These are phyloP conservation scores for Candida cerambycidarum DNA, from an alignment of 805 yeast species.

Conservation along the genomic window DNA sequence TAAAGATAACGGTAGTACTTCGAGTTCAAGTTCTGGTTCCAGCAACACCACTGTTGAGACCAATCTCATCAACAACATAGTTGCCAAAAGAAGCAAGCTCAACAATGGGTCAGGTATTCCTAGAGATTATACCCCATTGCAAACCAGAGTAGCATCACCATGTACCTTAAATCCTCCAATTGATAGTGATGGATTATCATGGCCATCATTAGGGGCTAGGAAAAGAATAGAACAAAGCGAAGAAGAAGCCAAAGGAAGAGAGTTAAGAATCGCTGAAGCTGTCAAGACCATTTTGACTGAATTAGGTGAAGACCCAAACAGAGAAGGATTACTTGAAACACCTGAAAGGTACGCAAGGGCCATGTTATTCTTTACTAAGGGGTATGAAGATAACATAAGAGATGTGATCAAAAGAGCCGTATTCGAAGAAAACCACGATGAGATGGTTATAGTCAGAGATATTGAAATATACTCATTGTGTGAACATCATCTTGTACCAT, in stretches of 20 bases:
- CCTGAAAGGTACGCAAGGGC: conserved; percentile 97
- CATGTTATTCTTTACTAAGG: conserved; percentile 92
- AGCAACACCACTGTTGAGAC: background rate
- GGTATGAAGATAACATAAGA: conserved; percentile 90
- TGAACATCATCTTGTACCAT: conserved; percentile 98
- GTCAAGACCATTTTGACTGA: conserved; percentile 75
- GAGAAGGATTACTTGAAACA: conserved; percentile 91
- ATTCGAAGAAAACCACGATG: conserved; percentile 97
- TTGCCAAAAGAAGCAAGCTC: conserved; percentile 21
- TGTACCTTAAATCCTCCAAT: conserved; percentile 82
- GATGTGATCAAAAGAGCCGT: conserved; percentile 94
- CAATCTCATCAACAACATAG: background rate
- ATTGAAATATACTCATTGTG: conserved; percentile 90
- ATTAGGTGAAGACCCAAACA: conserved; percentile 83
- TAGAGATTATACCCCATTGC: conserved; percentile 52
- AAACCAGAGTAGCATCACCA: conserved; percentile 78
- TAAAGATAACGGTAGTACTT: background rate
- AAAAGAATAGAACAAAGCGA: conserved; percentile 65
- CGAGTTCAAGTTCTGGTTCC: no score
- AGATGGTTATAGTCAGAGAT: conserved; percentile 96
- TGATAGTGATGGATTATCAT: conserved; percentile 86
- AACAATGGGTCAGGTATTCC: background rate
- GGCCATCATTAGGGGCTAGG: conserved; percentile 91
- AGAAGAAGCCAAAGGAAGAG: conserved; percentile 66
- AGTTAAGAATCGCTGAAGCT: conserved; percentile 78